A percentile compares a stretch with the other conserved stretches of the same genome.
Conservation (phyloP, 2,329 filamentous ascomycete species). For the Teratosphaeria destructans region DNA sequence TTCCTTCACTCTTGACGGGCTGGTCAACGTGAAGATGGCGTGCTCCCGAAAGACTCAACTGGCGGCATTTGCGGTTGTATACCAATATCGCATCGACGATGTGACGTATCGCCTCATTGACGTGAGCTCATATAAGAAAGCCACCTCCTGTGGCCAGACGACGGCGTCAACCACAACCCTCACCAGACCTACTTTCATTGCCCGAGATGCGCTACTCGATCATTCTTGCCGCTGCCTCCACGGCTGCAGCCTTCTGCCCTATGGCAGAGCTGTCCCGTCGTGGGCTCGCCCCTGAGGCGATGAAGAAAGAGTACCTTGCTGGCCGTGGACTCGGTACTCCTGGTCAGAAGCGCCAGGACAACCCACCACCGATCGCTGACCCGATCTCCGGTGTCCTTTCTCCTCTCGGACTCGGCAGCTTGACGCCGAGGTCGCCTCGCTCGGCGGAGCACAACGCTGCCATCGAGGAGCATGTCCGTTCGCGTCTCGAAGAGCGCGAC, state of each 20-base stretch:
- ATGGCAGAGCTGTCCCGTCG: conserved; percentile 5
- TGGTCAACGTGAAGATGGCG: background rate
- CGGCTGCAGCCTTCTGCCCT: conserved; percentile 6
- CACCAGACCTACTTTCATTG: background rate
- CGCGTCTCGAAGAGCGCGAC: conserved; percentile 10
- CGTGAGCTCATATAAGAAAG: background rate
- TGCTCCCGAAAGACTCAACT: background rate
- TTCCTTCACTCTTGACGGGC: background rate
- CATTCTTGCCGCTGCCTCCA: background rate
- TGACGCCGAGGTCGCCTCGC: conserved; percentile 7
- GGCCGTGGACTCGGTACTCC: conserved; percentile 3
- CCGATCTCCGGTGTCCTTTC: conserved; percentile 9
- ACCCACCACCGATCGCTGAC: conserved; percentile 7
- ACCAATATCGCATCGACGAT: background rate
- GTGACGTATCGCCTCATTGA: background rate
- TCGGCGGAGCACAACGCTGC: conserved; percentile 3
- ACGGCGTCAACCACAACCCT: background rate
- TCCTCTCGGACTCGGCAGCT: conserved; percentile 7
- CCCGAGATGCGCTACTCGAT: background rate
- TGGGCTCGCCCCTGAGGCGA: conserved; percentile 4
- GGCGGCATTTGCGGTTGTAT: background rate
- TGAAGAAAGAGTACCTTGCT: conserved; percentile 3
- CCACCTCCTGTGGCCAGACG: background rate
- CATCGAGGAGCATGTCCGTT: conserved; percentile 8
- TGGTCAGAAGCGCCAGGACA: conserved; percentile 7